Evolutionary conservation across 108 stramenopile genomes (phyloP).

Genomic region (Mediolabrus comicus): DNA sequence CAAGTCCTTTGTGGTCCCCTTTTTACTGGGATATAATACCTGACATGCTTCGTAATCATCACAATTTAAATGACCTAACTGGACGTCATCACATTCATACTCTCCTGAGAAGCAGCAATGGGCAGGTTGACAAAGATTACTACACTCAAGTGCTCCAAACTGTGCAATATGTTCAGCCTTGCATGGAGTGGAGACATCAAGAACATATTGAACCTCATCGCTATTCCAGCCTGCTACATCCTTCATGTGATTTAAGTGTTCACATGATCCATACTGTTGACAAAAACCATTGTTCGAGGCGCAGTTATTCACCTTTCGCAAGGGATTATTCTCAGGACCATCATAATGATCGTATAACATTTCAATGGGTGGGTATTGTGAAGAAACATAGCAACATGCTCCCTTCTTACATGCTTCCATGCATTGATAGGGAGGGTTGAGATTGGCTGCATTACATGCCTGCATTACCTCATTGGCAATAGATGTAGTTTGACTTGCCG

Average conservation of each 20-base stretch:
- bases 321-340: slow-evolving; percentile 3
- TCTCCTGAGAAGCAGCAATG: slow-evolving; percentile 39
- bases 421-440: slow-evolving; percentile 23
- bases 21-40: slow-evolving; percentile 24
- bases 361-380: slow-evolving; percentile 23
- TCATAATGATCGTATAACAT: slow-evolving; percentile 21
- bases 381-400: slow-evolving; percentile 29
- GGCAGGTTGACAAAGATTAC: slow-evolving; percentile 37
- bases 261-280: slow-evolving; percentile 40
- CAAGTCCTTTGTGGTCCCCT: not conserved
- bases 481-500: not conserved
- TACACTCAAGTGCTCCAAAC: slow-evolving; percentile 35
- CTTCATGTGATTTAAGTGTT: slow-evolving; percentile 27
- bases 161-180: slow-evolving; percentile 31
- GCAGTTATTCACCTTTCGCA: slow-evolving; percentile 1
- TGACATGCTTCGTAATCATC: slow-evolving; percentile 19
- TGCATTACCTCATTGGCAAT: slow-evolving; percentile 26
- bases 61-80: slow-evolving; percentile 27
- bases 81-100: slow-evolving; percentile 19
- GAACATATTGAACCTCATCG: slow-evolving; percentile 11
- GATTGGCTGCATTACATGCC: slow-evolving; percentile 24
- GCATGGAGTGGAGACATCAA: slow-evolving; percentile 20
- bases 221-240: slow-evolving; percentile 26
- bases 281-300: slow-evolving; percentile 29
- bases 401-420: slow-evolving; percentile 26